Evolutionary conservation across 2,329 filamentous ascomycete species (phyloP).

Genomic region (Aspergillus eucalypticola): DNA sequence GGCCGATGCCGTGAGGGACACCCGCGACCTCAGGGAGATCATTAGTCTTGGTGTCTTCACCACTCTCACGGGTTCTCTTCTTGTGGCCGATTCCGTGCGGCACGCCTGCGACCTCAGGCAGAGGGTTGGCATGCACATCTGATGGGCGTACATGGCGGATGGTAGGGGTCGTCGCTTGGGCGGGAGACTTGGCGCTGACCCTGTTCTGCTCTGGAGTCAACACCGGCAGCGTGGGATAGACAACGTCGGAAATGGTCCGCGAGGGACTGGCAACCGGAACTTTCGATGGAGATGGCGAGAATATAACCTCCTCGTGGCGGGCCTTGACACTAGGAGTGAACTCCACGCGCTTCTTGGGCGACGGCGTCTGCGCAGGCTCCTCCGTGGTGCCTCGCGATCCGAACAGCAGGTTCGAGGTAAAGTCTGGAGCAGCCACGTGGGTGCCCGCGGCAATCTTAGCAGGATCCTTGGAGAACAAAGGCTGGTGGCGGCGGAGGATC

Average conservation of each 20-base stretch:
- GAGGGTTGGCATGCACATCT: constrained; percentile 20
- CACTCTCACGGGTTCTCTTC: constrained; percentile 35
- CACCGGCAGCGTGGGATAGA: constrained; percentile 40
- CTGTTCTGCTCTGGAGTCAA: constrained; percentile 38
- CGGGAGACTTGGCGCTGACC: constrained; percentile 7
- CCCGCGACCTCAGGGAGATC: constrained; percentile 20
- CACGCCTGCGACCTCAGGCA: constrained; percentile 37
- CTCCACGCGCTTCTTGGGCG: constrained; percentile 75
- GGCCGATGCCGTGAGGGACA: constrained; percentile 41
- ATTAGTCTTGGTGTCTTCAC: constrained; percentile 16
- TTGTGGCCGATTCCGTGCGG: constrained; percentile 42
- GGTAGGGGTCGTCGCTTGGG: constrained; percentile 30
- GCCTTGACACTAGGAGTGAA: constrained; percentile 72
- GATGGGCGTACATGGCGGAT: constrained; percentile 46
- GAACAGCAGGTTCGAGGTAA: constrained; percentile 55
- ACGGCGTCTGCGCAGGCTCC: constrained; percentile 60
- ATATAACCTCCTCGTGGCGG: constrained; percentile 24
- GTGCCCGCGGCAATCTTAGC: constrained; percentile 62
- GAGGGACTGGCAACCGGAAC: constrained; percentile 27
- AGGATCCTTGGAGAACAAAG: constrained; percentile 62
- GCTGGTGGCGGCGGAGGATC: constrained; percentile 61
- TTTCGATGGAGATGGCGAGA: constrained; percentile 47
- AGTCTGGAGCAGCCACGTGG: constrained; percentile 47
- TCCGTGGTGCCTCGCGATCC: constrained; percentile 29
- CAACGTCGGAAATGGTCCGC: constrained; percentile 30